Percentiles rank a stretch among this genome's conserved stretches.
These are phyloP conservation scores for Blastobotrys persicus DNA, from an alignment of 1,139 yeast genomes.

Conservation along the genomic window DNA sequence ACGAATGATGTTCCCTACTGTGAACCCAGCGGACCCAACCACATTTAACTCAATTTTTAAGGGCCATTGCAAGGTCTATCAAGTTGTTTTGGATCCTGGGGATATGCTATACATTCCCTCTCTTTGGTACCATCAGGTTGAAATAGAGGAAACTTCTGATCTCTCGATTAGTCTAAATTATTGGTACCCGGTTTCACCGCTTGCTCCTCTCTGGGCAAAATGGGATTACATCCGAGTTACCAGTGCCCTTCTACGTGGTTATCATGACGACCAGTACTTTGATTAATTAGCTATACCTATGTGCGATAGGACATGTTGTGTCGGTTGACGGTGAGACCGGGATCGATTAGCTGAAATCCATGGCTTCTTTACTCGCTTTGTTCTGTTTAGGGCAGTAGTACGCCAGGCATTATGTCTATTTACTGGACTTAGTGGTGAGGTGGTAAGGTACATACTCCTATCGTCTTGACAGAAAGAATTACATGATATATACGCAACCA, in stretches of 20 bases:
- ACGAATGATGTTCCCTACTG: conserved; percentile 36
- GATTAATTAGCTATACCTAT: too few relatives aligned
- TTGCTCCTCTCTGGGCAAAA: conserved; percentile 32
- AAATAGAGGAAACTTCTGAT: conserved; percentile 27
- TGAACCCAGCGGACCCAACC: conserved; percentile 31
- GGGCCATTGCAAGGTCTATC: conserved; percentile 28
- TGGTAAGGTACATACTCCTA: too few relatives aligned
- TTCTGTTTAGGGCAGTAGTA: too few relatives aligned
- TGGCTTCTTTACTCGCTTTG: too few relatives aligned
- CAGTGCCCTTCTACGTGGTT: conserved; percentile 28
- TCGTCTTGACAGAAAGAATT: too few relatives aligned
- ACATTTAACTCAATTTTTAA: conserved; percentile 22
- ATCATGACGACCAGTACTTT: conserved; percentile 31
- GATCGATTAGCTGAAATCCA: too few relatives aligned
- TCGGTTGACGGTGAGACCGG: too few relatives aligned
- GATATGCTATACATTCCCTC: conserved; percentile 42
- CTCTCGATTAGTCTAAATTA: conserved; percentile 39
- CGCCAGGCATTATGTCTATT: too few relatives aligned
- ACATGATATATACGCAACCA: too few relatives aligned
- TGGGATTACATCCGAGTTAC: conserved; percentile 36
- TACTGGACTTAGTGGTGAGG: too few relatives aligned
- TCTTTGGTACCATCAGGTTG: conserved; percentile 43
- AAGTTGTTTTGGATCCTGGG: conserved; percentile 37
- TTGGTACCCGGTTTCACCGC: conserved; percentile 38
- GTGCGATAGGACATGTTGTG: too few relatives aligned